Base-by-base conservation (phyloP, 2,329 filamentous ascomycete genomes). In the Claviceps spartinae region DNA sequence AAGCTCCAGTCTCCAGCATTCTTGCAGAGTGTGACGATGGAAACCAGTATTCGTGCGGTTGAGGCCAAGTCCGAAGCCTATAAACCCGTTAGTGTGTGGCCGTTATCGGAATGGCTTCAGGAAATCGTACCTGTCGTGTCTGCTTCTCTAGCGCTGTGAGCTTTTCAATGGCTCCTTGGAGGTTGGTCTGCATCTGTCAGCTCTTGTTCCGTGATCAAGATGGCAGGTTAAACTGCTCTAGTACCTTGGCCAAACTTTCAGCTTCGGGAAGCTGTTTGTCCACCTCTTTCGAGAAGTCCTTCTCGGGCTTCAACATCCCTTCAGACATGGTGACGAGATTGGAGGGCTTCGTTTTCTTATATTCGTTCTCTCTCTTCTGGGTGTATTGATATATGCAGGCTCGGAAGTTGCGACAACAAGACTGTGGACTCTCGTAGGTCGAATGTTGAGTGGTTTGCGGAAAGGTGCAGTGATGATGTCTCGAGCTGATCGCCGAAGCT, bases 211-310 rank as follows among this genome's bases (percentile, higher is more conserved):
- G 4, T 8, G 46, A 70, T 86, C 71, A 4, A 34, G 11, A 22
- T n/a, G 11, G 4, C 1, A 18, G 18, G 13, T 20, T 14, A 3
- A 7, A 20, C 22, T 26, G 8, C 14, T 7, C 26, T 5, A 9
- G 22, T 47, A 93, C 90, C 78, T 90, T 84, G 60, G 90, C 89
- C 61, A 95, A 81, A 73, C 86, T 78, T 76, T 97, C 83, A 54
- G 89, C 88, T 72, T 96, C 89, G 48, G 88, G 86, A 61, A 98
- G 83, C 71, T 88, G 81, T 72, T 85, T 82, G 76, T 97, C 90
- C 64, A 88, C 88, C 72, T 97, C 90, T 74, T 95, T 95, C 66
- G 87, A 85, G 81, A 87, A 96, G 82, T 98, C 93, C 85, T 95
- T 96, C 77, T 98, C 93, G 65, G 91, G 88, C 81, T 94, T 95